A percentile compares a stretch with the other conserved stretches of the same genome.
phyloP scores from a whole-genome alignment of 2,329 filamentous ascomycete species.

The Colletotrichum melonis region DNA sequence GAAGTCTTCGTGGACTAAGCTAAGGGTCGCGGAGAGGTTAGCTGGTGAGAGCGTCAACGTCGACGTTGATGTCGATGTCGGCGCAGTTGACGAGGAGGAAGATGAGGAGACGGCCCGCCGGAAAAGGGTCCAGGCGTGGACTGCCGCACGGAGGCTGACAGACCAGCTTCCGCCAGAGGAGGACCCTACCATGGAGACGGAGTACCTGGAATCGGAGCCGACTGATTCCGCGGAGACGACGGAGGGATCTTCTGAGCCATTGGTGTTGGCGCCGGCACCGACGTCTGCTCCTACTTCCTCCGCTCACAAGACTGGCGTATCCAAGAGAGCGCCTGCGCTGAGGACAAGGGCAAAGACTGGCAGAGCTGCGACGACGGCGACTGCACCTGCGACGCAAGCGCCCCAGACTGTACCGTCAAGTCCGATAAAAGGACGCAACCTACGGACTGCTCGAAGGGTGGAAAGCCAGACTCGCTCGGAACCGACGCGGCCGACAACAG shows the following conservation, averaged over 20 bases:
- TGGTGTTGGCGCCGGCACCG: neutral
- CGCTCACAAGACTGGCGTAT: neutral
- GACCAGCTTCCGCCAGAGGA: constrained; percentile 27
- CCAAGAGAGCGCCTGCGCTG: neutral
- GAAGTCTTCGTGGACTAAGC: constrained; percentile 34
- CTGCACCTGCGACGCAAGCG: neutral
- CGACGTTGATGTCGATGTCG: neutral
- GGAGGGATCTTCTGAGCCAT: neutral
- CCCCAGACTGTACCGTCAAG: neutral
- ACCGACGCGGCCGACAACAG: constrained; percentile 7
- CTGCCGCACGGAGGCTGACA: constrained; percentile 19
- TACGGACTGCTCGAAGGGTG: constrained; percentile 19
- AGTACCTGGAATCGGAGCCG: constrained; percentile 14
- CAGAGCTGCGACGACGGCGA: neutral
- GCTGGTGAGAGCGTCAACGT: neutral
- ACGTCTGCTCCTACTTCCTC: neutral
- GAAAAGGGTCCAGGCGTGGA: constrained; percentile 25
- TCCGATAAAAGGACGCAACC: neutral
- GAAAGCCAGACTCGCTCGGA: constrained; percentile 29
- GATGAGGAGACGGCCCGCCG: constrained; percentile 20
- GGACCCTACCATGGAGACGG: constrained; percentile 22
- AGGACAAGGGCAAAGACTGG: constrained; percentile 6
- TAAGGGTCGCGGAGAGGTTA: constrained; percentile 29
- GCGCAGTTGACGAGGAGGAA: neutral
- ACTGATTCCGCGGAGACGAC: neutral